Percentiles rank a stretch among this genome's conserved stretches.
Evolutionary conservation across 768 basidiomycete genomes (phyloP).

Genomic region (Serendipita indica): DNA sequence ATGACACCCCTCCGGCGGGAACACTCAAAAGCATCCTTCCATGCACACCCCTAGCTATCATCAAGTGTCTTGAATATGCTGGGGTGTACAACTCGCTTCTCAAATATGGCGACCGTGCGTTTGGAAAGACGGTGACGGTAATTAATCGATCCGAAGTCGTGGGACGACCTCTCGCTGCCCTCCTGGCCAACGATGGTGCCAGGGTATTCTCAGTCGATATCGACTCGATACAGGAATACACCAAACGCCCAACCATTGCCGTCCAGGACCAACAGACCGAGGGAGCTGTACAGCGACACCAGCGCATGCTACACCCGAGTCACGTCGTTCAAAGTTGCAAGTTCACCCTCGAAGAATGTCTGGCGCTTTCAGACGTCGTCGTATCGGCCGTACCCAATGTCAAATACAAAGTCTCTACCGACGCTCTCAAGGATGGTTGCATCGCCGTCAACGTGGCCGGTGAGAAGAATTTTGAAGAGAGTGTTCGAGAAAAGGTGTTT

Average conservation of each 20-base stretch:
- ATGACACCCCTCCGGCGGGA: conserved; percentile 59
- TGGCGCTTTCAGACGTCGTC: conserved; percentile 80
- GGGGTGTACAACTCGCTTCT: conserved; percentile 90
- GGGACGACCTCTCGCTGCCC: conserved; percentile 87
- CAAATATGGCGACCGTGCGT: conserved; percentile 87
- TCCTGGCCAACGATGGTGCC: conserved; percentile 93
- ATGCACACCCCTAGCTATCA: conserved; percentile 92
- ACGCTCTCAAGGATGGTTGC: conserved; percentile 84
- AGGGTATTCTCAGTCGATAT: conserved; percentile 92
- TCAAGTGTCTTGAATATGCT: conserved; percentile 81
- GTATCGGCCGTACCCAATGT: conserved; percentile 83
- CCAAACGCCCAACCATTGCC: conserved; percentile 50
- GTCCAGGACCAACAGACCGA: conserved; percentile 24
- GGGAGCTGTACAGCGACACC: conserved; percentile 15
- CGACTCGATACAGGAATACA: conserved; percentile 91
- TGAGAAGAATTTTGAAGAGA: conserved; percentile 92
- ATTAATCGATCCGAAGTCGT: conserved; percentile 96
- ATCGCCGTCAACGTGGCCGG: conserved; percentile 84
- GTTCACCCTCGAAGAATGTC: conserved; percentile 60
- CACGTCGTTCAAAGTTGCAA: conserved; percentile 64
- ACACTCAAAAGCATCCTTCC: conserved; percentile 94
- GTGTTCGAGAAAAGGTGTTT: conserved; percentile 78
- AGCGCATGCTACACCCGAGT: conserved; percentile 59
- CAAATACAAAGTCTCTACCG: conserved; percentile 78
- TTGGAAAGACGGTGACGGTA: conserved; percentile 83